These are phyloP conservation scores for Phytophthora cryptogea DNA, from an alignment of 352 stramenopile genomes.

Conservation along the genomic window DNA sequence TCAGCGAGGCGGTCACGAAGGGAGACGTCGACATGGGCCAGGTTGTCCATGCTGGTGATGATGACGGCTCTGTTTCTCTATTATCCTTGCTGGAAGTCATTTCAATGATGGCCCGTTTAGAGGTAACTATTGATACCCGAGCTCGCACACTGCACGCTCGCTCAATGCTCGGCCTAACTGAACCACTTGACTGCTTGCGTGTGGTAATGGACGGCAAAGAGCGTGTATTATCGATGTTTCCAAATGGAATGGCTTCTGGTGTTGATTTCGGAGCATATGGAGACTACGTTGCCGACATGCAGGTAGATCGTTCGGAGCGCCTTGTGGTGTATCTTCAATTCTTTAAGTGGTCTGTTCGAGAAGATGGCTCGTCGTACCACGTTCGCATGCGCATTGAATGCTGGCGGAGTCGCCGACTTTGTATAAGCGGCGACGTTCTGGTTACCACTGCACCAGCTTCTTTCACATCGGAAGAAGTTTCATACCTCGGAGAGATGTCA, in stretches of 20 bases:
- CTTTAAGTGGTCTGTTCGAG: slow-evolving; percentile 39
- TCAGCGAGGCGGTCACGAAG: slow-evolving; percentile 9
- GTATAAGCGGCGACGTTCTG: slow-evolving; percentile 50
- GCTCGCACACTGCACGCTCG: slow-evolving; percentile 36
- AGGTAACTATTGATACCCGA: slow-evolving; percentile 38
- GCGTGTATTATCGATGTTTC: slow-evolving; percentile 54
- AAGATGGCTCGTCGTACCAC: slow-evolving; percentile 37
- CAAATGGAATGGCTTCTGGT: slow-evolving; percentile 44
- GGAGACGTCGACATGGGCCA: neutral
- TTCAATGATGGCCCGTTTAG: slow-evolving; percentile 41
- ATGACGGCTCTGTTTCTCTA: slow-evolving; percentile 32
- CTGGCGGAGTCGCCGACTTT: slow-evolving; percentile 43
- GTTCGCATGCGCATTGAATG: slow-evolving; percentile 51
- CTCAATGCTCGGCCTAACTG: slow-evolving; percentile 33
- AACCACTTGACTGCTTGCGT: slow-evolving; percentile 29
- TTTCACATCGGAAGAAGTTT: slow-evolving; percentile 36
- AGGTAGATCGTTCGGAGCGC: slow-evolving; percentile 41
- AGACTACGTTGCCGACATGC: slow-evolving; percentile 59
- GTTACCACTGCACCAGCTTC: slow-evolving; percentile 31
- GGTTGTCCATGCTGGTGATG: slow-evolving; percentile 1
- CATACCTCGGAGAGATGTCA: slow-evolving; percentile 46
- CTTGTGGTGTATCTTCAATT: slow-evolving; percentile 53
- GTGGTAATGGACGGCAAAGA: slow-evolving; percentile 60
- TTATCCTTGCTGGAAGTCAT: slow-evolving; percentile 47
- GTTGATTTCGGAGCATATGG: slow-evolving; percentile 31